Evolutionary conservation across 225 moss, liverwort and hornwort genomes (phyloP), one percentile per base, ranked within the genome.

Genomic region (Bryum argenteum): DNA sequence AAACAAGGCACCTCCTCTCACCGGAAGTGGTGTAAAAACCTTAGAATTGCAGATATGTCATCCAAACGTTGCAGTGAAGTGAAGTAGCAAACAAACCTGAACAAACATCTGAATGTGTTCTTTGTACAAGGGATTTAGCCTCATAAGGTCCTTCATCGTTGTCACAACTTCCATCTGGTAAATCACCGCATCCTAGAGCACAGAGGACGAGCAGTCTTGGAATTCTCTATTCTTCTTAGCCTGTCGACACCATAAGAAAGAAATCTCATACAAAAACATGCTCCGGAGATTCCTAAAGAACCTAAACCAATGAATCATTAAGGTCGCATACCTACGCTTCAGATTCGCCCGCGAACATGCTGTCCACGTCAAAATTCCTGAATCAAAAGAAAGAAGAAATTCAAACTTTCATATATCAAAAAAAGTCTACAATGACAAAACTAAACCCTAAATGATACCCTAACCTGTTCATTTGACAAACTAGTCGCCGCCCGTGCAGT

Each of bases 61-160:
- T 23, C n/a, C 47, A 64, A 14, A 26, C 40, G 65, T 16, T 64
- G 19, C 7, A 40, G 19, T 39, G 50, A 74, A 63, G 21, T 11
- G 43, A 62, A 57, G 17, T 21, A 12, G 69, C 45, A 69, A 68
- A 60, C 76, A 54, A 58, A 95, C 94, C 92, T 95, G 94, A 56
- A 95, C 89, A 77, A 95, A 95, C 80, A 95, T 83, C 69, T 95
- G 94, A 70, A 95, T 95, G 67, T 95, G 94, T 79, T 95, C 94
- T 72, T 95, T 95, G 70, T 95, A 95, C 9, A 95, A 78, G 53
- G 92, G 94, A 58, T 95, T 95, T 57, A 95, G 87, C 40, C 92
- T 92, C 87, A 95, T 95, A 21, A 95, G 91, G 54, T 95, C 91
- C 72, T 95, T 95, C 94, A 95, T 95, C 61, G 94, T 95, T 61